Evolutionary conservation across 208 protist genomes (phyloP), one percentile per base, ranked within the genome.

Genomic region (Naegleria gruberi): DNA sequence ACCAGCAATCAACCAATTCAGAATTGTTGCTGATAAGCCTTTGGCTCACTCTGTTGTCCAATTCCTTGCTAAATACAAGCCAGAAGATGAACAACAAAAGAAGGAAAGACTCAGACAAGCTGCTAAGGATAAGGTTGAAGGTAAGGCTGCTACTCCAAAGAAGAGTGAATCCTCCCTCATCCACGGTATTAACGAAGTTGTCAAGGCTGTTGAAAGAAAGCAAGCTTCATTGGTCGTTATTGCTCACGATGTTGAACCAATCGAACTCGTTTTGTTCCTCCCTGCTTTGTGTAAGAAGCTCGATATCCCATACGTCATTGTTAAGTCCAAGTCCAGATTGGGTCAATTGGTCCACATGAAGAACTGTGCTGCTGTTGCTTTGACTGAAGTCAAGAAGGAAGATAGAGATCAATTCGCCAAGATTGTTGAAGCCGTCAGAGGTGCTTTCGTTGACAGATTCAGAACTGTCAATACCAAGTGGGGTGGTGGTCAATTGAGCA

Each of bases 191-290:
- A 99, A 99, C 96, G 94, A 99, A 94, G 97, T 99, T 92, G 99
- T 98, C 82, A 94, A 94, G 89, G 94, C 98, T 37, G 96, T 99
- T 90, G 99, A 99, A 96, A 95, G 96, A 92, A 99, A 99, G 96
- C 98, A 98, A 92, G 99, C 99, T 43, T 96, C 97, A 92, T 94
- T 99, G 42, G 99, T 99, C 90, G 95, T 99, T 89, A 99, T 99
- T 91, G 98, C 99, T 81, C 97, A 99, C 96, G 99, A 99, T 95
- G 99, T 99, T 91, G 98, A 99, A 93, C 99, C 99, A 89, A 96
- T 99, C 91, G 99, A 99, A 95, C 93, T 99, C 34, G 99, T 99
- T 89, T 88, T 99, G 42, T 99, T 97, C 97, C 95, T 99, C 81
- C 99, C 99, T 84, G 96, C 98, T 89, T 97, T 99, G 37, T 99